Evolutionary conservation across 768 basidiomycete species (phyloP).

Genomic region (Hemileccinum impolitum): DNA sequence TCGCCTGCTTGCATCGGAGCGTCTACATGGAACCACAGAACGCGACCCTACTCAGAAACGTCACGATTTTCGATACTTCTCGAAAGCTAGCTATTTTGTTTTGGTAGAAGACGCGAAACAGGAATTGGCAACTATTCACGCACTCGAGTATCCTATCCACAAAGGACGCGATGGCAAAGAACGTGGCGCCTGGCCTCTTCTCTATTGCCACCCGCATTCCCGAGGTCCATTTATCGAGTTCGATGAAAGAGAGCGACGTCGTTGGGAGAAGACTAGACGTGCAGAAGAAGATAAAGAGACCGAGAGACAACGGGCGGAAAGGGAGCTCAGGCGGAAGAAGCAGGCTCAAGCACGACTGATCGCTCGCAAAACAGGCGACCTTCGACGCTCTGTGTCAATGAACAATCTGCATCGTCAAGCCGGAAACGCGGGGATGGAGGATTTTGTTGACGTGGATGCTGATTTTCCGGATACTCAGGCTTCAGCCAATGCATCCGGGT

Average conservation of each 20-base stretch:
- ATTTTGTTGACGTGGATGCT: constrained; percentile 40
- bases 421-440: constrained; percentile 39
- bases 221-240: constrained; percentile 74
- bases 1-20: constrained; percentile 74
- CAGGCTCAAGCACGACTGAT: constrained; percentile 27
- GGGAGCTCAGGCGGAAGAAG: constrained; percentile 27
- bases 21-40: constrained; percentile 79
- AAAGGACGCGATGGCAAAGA: constrained; percentile 51
- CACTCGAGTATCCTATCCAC: constrained; percentile 70
- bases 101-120: constrained; percentile 88
- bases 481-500: constrained; percentile 69
- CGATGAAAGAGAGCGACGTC: constrained; percentile 67
- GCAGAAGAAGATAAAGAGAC: constrained; percentile 37
- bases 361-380: constrained; percentile 43
- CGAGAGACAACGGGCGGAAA: constrained; percentile 25
- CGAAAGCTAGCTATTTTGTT: constrained; percentile 69
- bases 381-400: constrained; percentile 74
- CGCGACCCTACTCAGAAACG: constrained; percentile 88
- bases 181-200: constrained; percentile 74
- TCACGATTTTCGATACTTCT: constrained; percentile 86
- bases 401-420: constrained; percentile 65
- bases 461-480: constrained; percentile 38
- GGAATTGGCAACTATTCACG: constrained; percentile 80
- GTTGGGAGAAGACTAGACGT: constrained; percentile 58
- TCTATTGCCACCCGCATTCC: constrained; percentile 72